Evolutionary conservation across 768 basidiomycete species (phyloP).

Genomic region (Obba rivulosa): DNA sequence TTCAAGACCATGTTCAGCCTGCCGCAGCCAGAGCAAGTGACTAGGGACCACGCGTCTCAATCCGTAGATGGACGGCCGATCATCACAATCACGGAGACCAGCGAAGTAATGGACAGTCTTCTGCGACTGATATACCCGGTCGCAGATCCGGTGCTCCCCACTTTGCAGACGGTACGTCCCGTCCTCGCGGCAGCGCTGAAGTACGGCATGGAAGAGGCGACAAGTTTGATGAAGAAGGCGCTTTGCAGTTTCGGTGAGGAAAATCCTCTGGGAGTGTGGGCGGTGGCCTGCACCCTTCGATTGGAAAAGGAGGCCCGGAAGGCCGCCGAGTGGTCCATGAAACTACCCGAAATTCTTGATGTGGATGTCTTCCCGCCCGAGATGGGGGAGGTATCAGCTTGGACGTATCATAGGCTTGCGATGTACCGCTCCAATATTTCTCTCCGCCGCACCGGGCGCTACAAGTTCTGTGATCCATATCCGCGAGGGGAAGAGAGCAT

Average conservation of each 20-base stretch:
- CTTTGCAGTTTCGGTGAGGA: background rate
- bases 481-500: too few species aligned
- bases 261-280: slow-evolving; percentile 3
- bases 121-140: slow-evolving; percentile 17
- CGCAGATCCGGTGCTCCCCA: slow-evolving; percentile 5
- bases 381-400: too few species aligned
- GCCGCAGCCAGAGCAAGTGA: slow-evolving; percentile 30
- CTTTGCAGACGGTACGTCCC: slow-evolving; percentile 7
- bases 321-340: background rate
- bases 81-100: slow-evolving; percentile 12
- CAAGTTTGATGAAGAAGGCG: background rate
- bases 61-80: slow-evolving; percentile 10
- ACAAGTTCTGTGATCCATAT: too few species aligned
- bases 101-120: slow-evolving; percentile 8
- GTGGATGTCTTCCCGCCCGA: too few species aligned
- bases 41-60: background rate
- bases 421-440: too few species aligned
- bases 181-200: slow-evolving; percentile 14
- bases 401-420: too few species aligned
- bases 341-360: background rate
- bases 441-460: too few species aligned
- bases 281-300: slow-evolving; percentile 1
- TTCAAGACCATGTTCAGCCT: slow-evolving; percentile 52
- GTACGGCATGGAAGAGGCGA: slow-evolving; percentile 13
- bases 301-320: slow-evolving; percentile 4